Percentiles rank a stretch among this genome's conserved stretches.
Evolutionary conservation across 2,329 filamentous ascomycete genomes (phyloP).

Genomic region (Diplodia mutila): DNA sequence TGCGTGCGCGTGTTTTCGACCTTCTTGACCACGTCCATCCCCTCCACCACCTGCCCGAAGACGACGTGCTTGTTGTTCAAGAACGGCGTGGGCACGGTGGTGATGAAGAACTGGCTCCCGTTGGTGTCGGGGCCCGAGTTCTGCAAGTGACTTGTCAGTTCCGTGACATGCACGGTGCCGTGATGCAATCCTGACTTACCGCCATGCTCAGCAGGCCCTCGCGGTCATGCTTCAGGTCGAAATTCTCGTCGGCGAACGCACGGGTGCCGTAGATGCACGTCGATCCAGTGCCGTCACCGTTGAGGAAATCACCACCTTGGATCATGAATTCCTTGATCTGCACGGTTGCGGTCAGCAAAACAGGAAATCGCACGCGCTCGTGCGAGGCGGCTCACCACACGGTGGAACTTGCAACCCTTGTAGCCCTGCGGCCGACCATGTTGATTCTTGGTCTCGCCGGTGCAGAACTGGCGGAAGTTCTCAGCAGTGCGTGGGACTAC

Average conservation of each 20-base stretch:
- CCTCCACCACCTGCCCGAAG: conserved; percentile 86
- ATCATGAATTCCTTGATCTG: conserved; percentile 97
- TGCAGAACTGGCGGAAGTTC: conserved; percentile 97
- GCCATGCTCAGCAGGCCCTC: conserved; percentile 91
- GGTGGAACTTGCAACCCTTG: conserved; percentile 92
- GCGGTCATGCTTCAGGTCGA: conserved; percentile 74
- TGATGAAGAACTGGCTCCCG: conserved; percentile 97
- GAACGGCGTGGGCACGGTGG: conserved; percentile 82
- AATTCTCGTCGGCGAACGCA: conserved; percentile 90
- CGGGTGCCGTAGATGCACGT: conserved; percentile 85
- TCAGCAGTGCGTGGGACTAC: conserved; percentile 86
- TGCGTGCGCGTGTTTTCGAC: conserved; percentile 85
- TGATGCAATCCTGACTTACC: conserved; percentile 56
- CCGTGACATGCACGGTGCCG: neutral
- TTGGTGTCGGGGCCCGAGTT: conserved; percentile 93
- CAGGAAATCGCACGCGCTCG: neutral
- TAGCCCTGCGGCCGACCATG: conserved; percentile 84
- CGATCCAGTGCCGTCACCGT: conserved; percentile 88
- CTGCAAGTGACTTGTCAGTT: conserved; percentile 48
- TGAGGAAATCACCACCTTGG: conserved; percentile 93
- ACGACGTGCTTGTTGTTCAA: conserved; percentile 94
- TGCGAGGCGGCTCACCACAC: conserved; percentile 67
- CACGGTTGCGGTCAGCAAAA: conserved; percentile 13
- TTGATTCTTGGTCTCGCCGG: conserved; percentile 82
- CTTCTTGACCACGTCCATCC: conserved; percentile 89